Percentiles rank a stretch among this genome's conserved stretches.
Evolutionary conservation across 2,329 filamentous ascomycete species (phyloP).

Genomic region (Cladosporium sp.): DNA sequence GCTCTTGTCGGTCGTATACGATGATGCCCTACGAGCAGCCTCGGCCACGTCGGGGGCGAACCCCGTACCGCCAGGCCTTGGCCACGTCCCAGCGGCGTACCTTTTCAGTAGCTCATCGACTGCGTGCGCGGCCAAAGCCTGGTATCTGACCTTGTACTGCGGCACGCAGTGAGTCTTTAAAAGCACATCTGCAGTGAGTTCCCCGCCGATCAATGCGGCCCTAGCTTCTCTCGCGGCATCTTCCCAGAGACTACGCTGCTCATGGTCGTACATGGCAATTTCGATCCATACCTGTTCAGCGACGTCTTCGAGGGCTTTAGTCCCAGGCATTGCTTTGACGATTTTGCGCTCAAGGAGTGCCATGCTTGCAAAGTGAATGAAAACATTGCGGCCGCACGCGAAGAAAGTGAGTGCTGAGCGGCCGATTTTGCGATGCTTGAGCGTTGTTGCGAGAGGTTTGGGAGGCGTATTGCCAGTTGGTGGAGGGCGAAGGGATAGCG

Average conservation of each 20-base stretch:
- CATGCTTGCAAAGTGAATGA: conserved; percentile 23
- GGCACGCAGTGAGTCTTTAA: conserved; percentile 22
- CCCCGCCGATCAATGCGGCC: conserved; percentile 14
- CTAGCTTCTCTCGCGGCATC: conserved; percentile 20
- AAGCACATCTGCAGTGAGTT: conserved; percentile 15
- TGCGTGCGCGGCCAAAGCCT: conserved; percentile 23
- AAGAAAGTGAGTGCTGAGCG: conserved; percentile 21
- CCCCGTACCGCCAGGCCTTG: no score
- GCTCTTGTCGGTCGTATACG: neutral
- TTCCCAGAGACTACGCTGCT: conserved; percentile 24
- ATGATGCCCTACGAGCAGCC: neutral
- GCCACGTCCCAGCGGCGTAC: neutral
- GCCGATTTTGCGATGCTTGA: conserved; percentile 18
- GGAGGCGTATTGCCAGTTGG: neutral
- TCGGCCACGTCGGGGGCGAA: neutral
- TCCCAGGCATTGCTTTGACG: conserved; percentile 2
- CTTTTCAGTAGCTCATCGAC: conserved; percentile 22
- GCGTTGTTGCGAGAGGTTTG: conserved; percentile 19
- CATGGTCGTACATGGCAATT: conserved; percentile 5
- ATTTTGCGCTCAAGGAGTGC: conserved; percentile 18
- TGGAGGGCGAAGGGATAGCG: neutral
- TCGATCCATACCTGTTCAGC: conserved; percentile 23
- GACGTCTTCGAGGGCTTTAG: conserved; percentile 19
- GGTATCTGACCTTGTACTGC: conserved; percentile 20
- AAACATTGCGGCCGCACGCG: conserved; percentile 23